Base-by-base conservation (phyloP, 2,329 filamentous ascomycete species). In the Hypoxylon rubiginosum region DNA sequence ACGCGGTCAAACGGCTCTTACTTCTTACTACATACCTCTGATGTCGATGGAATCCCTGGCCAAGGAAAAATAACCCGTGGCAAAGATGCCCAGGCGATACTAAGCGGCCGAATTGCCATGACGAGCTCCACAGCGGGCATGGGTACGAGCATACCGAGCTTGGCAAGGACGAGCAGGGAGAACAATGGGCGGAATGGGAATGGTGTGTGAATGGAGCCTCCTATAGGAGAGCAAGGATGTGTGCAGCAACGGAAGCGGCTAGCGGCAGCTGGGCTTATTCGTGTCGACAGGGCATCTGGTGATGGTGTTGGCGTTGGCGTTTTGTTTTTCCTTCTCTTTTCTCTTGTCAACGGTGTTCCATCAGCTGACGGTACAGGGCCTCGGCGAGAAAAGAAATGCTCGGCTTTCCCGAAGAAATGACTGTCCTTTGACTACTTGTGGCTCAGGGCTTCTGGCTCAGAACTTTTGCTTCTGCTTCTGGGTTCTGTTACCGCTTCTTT, bases 91-190 rank as follows among this genome's bases (percentile, higher is more conserved):
- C 50, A 60, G 52, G 50, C 63, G 51, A 17, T 58, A 24, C 57
- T 64, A 67, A 61, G 60, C 67, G 67, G 66, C 41, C 59, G 57
- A 62, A 66, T 56, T 59, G 56, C 49, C 66, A 68, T 65, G 50
- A 21, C 32, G 1, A 62, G 48, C 62, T 64, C 65, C 58, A 54
- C 55, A 45, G 49, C 57, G 50, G 55, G 43, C 39, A n/a, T 15
- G 19, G 43, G 43, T 26, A 26, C 7, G 9, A 10, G 9, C 19
- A 26, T 36, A 19, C 39, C 34, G 28, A 41, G 53, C 64, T 67
- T 69, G 63, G 67, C 63, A 61, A n/a, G n/a, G 26, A 46, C 36
- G 13, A 41, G 36, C 36, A 41, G 9, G 7, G 36, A 41, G 36
- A 3, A 60, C 24, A 60, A 62, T 41, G 63, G 58, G 49, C 46